Evolutionary conservation across 1,284 basidiomycete genomes (phyloP), one percentile per base, ranked within the genome.

Genomic region (Cryptococcus sp.): DNA sequence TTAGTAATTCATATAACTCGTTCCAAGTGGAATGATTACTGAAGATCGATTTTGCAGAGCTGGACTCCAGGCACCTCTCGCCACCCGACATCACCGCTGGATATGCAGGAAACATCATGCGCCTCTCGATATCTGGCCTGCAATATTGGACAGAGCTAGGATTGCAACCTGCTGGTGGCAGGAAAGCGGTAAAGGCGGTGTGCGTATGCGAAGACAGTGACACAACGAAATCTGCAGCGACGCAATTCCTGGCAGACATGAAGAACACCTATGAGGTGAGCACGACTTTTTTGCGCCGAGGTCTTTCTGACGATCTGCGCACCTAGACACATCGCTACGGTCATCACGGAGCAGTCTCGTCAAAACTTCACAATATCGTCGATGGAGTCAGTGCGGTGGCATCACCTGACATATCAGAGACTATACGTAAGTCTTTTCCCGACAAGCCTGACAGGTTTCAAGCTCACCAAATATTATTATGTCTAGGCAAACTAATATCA

Each of bases 111-210:
- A 62, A 61, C 27, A 60, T 76, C 42, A 66, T 71, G 51, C 64
- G 65, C 19, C 50, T 75, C 5, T 64, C 65, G 1, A 70, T 70
- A 10, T 68, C 74, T 1, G 61, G 62, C 3, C 41, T 75, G 23
- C 62, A 68, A 22, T 77, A 74, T 53, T 77, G 74, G 73, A 57
- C 63, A 17, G 72, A 77, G 55, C 63, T 76, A 2, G 74, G 73
- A 1, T 56, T 77, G 0, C 56, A 67, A 47, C 75, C 75, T 40
- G 65, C 67, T 0, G 72, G 74, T 17, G 75, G 75, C 4, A 53
- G 59, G n/a, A 75, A 77, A 62, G 54, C 72, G 42, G 48, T 75
- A 16, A 48, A 53, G 5, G 67, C 66, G 16, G 59, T 67, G 23
- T 57, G 69, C 0, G 41, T 75, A 1, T 70, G 67, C 48, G 61